A percentile compares a stretch with the other conserved stretches of the same genome.
phyloP scores from a whole-genome alignment of 805 yeast species.

The Barnettozyma pratensis region DNA sequence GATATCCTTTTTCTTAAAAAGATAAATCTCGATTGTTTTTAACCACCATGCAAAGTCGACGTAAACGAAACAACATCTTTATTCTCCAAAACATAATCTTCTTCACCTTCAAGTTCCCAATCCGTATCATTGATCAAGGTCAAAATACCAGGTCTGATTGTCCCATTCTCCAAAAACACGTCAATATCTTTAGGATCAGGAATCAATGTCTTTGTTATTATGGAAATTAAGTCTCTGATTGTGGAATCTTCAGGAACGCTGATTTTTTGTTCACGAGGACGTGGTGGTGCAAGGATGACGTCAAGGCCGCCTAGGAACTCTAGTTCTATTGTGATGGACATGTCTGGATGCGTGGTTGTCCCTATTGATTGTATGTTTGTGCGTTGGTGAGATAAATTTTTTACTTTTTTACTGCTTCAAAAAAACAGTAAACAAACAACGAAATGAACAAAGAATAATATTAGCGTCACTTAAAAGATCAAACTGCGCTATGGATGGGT shows the following conservation, averaged over 20 bases:
- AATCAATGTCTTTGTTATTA: constrained; percentile 50
- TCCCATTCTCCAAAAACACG: constrained; percentile 76
- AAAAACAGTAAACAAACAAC: too few relatives aligned
- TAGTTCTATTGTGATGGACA: constrained; percentile 1
- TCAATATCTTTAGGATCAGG: constrained; percentile 57
- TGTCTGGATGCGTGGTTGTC: background rate
- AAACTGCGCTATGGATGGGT: too few relatives aligned
- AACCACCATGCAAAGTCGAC: constrained; percentile 94
- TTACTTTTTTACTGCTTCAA: too few relatives aligned
- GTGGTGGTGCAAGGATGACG: constrained; percentile 50
- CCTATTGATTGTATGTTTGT: background rate
- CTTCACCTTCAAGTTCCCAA: constrained; percentile 94
- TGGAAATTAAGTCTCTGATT: constrained; percentile 46
- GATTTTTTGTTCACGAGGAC: constrained; percentile 49
- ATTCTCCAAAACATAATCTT: constrained; percentile 67
- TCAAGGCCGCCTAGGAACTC: constrained; percentile 69
- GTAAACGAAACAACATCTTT: constrained; percentile 84
- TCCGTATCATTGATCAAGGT: constrained; percentile 92
- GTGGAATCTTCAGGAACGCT: constrained; percentile 34
- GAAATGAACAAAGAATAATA: too few relatives aligned
- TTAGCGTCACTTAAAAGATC: too few relatives aligned
- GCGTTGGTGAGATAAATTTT: background rate
- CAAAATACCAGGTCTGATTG: constrained; percentile 86
- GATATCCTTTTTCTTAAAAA: too few relatives aligned
- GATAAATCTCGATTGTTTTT: background rate